Evolutionary conservation across 2,329 filamentous ascomycete species (phyloP).

Genomic region (Drechslerella coelobrocha): DNA sequence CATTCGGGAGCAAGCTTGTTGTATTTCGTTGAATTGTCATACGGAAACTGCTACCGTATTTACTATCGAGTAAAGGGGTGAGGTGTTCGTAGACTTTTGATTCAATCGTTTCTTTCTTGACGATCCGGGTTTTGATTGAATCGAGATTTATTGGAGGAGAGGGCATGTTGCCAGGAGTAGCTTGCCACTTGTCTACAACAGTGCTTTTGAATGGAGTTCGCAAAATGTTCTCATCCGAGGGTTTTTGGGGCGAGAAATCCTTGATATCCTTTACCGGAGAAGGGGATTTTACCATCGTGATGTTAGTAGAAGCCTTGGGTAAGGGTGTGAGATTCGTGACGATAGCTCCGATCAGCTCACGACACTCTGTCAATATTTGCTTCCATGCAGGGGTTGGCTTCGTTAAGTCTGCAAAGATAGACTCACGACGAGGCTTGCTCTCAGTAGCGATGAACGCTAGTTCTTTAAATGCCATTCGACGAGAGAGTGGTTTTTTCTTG

Average conservation of each 20-base stretch:
- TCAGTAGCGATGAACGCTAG: slow-evolving; percentile 52
- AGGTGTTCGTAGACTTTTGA: slow-evolving; percentile 33
- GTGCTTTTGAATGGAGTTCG: slow-evolving; percentile 25
- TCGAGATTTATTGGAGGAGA: slow-evolving; percentile 34
- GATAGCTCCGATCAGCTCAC: slow-evolving; percentile 45
- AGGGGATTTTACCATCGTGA: slow-evolving; percentile 3
- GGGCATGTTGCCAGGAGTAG: slow-evolving; percentile 41
- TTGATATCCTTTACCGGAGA: slow-evolving; percentile 46
- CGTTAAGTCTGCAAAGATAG: slow-evolving; percentile 53
- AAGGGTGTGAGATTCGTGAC: slow-evolving; percentile 18
- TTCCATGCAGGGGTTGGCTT: slow-evolving; percentile 53
- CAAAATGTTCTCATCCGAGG: slow-evolving; percentile 30
- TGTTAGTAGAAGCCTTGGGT: slow-evolving; percentile 7
- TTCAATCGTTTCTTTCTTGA: slow-evolving; percentile 46
- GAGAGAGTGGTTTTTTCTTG: slow-evolving; percentile 52
- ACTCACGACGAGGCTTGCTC: slow-evolving; percentile 50
- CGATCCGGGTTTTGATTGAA: slow-evolving; percentile 30
- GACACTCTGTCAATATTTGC: slow-evolving; percentile 53
- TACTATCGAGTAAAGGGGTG: slow-evolving; percentile 44
- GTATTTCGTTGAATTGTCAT: slow-evolving; percentile 53
- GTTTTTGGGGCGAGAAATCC: slow-evolving; percentile 40
- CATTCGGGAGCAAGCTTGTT: slow-evolving; percentile 52
- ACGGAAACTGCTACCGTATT: slow-evolving; percentile 52
- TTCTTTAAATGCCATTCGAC: slow-evolving; percentile 53
- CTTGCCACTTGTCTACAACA: slow-evolving; percentile 36